A percentile compares a stretch with the other conserved stretches of the same genome.
These are phyloP conservation scores for Plasmodium ovale DNA, from an alignment of 169 alveolate genomes.

Conservation along the genomic window DNA sequence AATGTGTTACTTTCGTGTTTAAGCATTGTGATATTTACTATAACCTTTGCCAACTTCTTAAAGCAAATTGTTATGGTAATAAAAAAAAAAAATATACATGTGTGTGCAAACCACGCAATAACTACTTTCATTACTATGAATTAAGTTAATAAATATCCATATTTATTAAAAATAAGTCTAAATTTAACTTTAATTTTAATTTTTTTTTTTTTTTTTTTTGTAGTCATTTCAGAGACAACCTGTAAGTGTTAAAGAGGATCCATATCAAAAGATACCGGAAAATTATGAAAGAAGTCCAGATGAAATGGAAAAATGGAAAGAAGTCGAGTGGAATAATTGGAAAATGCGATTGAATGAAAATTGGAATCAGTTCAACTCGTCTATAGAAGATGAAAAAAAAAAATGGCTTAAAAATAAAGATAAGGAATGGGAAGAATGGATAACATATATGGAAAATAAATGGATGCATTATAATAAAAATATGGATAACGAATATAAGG, in stretches of 20 bases:
- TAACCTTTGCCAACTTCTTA: not conserved
- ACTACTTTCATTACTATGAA: no score
- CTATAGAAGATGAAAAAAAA: slow-evolving; percentile 6
- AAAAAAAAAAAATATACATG: not conserved
- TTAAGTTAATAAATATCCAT: no score
- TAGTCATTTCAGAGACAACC: not conserved
- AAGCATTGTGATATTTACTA: slow-evolving; percentile 2
- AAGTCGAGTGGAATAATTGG: slow-evolving; percentile 12
- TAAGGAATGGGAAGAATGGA: slow-evolving; percentile 23
- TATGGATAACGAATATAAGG: slow-evolving; percentile 17
- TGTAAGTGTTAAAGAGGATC: not conserved
- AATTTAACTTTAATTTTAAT: no score
- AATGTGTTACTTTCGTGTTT: not conserved
- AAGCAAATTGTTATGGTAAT: slow-evolving; percentile 10
- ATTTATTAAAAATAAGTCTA: no score
- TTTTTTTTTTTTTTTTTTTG: not conserved
- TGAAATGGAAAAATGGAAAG: slow-evolving; percentile 9
- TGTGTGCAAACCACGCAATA: no score
- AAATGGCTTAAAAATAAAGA: slow-evolving; percentile 4
- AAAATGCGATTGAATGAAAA: not conserved
- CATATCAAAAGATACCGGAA: not conserved
- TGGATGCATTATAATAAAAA: slow-evolving; percentile 44
- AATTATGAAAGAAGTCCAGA: not conserved
- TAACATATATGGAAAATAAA: slow-evolving; percentile 8
- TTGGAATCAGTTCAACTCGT: not conserved